phyloP scores from a whole-genome alignment of 2,329 filamentous ascomycete genomes.

The Xylogone sp. region DNA sequence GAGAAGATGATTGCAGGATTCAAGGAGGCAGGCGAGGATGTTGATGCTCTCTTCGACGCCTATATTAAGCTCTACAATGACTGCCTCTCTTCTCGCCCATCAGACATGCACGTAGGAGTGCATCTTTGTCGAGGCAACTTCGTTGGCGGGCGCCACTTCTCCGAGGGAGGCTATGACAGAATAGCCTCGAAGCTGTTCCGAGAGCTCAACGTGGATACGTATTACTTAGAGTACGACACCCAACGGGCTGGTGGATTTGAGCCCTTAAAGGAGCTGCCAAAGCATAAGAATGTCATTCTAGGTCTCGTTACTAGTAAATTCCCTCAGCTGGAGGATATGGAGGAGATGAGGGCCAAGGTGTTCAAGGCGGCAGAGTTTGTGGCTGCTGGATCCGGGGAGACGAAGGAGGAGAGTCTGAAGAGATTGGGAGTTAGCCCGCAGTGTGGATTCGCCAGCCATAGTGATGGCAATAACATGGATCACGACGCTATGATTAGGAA shows the following conservation, averaged over 20 bases:
- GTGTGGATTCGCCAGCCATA: constrained; percentile 53
- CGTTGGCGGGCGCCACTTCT: constrained; percentile 63
- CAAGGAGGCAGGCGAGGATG: constrained; percentile 51
- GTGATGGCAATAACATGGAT: constrained; percentile 60
- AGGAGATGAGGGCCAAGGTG: constrained; percentile 57
- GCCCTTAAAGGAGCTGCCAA: constrained; percentile 58
- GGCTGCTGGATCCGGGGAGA: constrained; percentile 63
- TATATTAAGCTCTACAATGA: constrained; percentile 79
- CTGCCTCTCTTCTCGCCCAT: constrained; percentile 57
- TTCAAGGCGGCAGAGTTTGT: constrained; percentile 64
- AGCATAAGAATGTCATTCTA: constrained; percentile 63
- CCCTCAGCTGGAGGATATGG: constrained; percentile 58
- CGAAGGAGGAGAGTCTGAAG: constrained; percentile 63
- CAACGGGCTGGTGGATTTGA: constrained; percentile 62
- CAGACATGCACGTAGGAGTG: constrained; percentile 73
- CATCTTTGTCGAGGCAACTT: constrained; percentile 73
- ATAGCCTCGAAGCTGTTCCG: constrained; percentile 66
- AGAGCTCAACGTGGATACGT: constrained; percentile 60
- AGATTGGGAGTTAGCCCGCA: constrained; percentile 67
- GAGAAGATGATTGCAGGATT: constrained; percentile 68
- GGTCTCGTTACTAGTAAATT: constrained; percentile 64
- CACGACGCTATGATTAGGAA: constrained; percentile 72
- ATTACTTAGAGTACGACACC: constrained; percentile 69
- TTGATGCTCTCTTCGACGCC: constrained; percentile 59
- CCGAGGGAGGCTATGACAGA: constrained; percentile 63